Evolutionary conservation across 768 basidiomycete species (phyloP).

Genomic region (Tubosaeta sp.): DNA sequence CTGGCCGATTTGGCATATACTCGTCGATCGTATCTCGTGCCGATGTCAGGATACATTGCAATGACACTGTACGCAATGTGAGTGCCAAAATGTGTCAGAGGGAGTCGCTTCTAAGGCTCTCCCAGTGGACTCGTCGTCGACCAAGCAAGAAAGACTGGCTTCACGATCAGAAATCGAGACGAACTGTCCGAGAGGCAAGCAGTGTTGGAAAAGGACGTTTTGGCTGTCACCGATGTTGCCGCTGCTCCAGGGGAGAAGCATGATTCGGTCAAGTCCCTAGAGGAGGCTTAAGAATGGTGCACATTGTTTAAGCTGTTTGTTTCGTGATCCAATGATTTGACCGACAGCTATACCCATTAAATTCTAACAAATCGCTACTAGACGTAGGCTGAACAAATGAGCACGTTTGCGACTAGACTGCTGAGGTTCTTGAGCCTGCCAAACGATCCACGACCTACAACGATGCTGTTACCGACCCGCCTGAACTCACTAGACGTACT

Average conservation of each 20-base stretch:
- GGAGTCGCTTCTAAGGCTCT: not conserved
- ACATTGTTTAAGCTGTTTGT: not conserved
- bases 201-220: not conserved
- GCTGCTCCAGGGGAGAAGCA: conserved; percentile 9
- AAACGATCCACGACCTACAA: conserved; percentile 71
- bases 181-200: conserved; percentile 30
- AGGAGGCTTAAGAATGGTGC: conserved; percentile 7
- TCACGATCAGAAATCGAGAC: conserved; percentile 47
- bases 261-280: conserved; percentile 11
- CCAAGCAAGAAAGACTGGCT: conserved; percentile 45
- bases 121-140: conserved; percentile 51
- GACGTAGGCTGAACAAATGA: conserved; percentile 6
- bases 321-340: not conserved
- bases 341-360: conserved; percentile 11
- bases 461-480: conserved; percentile 4
- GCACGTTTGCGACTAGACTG: conserved; percentile 42
- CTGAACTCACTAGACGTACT: conserved; percentile 18
- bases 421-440: conserved; percentile 74
- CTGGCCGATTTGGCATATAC: conserved; percentile 49
- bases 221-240: not conserved
- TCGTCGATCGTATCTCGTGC: conserved; percentile 56
- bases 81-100: conserved; percentile 20
- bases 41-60: conserved; percentile 52
- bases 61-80: conserved; percentile 58
- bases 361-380: conserved; percentile 12